Base-by-base conservation (phyloP, 1,139 yeast genomes). In the Taphrina betulina region DNA sequence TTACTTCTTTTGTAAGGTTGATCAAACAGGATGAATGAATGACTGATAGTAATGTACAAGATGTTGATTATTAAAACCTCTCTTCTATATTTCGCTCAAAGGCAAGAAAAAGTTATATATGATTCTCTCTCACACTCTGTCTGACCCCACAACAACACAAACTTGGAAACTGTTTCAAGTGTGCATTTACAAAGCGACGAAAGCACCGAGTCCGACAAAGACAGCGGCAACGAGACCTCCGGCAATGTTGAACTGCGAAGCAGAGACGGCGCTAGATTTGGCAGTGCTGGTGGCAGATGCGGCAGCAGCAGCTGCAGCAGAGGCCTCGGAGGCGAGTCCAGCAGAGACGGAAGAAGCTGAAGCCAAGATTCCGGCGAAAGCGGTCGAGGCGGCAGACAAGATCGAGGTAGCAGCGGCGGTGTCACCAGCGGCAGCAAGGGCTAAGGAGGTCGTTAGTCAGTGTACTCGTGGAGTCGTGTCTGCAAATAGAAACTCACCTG, bases 381-480 rank as follows among this genome's bases (percentile, higher is more conserved):
- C 53, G 38, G 44, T 48, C 45, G 53, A 48, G 4, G 53, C 53
- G 12, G 53, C 53, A 3, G 53, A 48, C 20, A 44, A 45, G 31
- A 48, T 23, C n/a, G 53, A 48, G 14, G 36, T 34, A 17, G 53
- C 53, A 23, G 44, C 53, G 1, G 23, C 38, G 20, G 45, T 35
- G 35, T 48, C 31, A n/a, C 45, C 35, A n/a, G 31, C 53, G 31
- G 53, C 53, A 14, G 28, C 45, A 38, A 48, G 38, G 10, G 33
- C 53, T 46, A 5, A 8, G 19, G n/a, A 10, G 10, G n/a, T 12
- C 20, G 40, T 19, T 1, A 1, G 20, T 36, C 17, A 7, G n/a
- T n/a, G n/a, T n/a, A n/a, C n/a, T n/a, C n/a, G n/a, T n/a, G n/a
- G 8, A n/a, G 8, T 10, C 1, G 1, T 28, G 8, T 28, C 2